Evolutionary conservation across 352 stramenopile species (phyloP).

Genomic region (Phytophthora pluvialis): DNA sequence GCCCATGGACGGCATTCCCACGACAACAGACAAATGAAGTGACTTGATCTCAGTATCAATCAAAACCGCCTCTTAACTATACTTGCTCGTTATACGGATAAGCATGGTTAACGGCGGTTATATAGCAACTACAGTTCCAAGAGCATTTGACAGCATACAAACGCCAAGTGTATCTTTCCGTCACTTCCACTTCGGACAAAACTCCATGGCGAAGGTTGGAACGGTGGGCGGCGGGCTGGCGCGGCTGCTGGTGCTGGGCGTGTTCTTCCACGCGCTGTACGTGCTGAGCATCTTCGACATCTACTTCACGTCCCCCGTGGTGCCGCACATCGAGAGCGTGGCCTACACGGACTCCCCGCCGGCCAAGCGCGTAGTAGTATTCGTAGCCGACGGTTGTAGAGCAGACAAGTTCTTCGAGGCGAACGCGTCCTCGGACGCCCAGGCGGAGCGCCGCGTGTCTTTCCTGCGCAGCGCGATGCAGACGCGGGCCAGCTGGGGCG

Average conservation of each 20-base stretch:
- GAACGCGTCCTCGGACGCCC: slow-evolving; percentile 26
- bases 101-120: background rate
- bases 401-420: slow-evolving; percentile 87
- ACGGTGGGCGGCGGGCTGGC: slow-evolving; percentile 21
- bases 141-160: slow-evolving; percentile 15
- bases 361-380: slow-evolving; percentile 75
- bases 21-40: background rate
- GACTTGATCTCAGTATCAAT: slow-evolving; percentile 5
- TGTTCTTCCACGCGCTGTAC: slow-evolving; percentile 84
- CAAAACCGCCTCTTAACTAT: background rate
- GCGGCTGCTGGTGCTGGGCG: slow-evolving; percentile 67
- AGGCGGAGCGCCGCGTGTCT: slow-evolving; percentile 41
- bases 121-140: slow-evolving; percentile 10
- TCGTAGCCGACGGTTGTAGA: slow-evolving; percentile 85
- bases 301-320: slow-evolving; percentile 90
- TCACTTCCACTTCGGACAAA: slow-evolving; percentile 12
- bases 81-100: background rate
- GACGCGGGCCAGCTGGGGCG: slow-evolving; percentile 67
- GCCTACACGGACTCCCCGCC: slow-evolving; percentile 46
- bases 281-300: slow-evolving; percentile 92
- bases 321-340: slow-evolving; percentile 67
- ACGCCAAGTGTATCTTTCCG: slow-evolving; percentile 10
- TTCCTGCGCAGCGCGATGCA: slow-evolving; percentile 74
- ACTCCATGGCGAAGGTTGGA: background rate
- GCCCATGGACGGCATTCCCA: slow-evolving; percentile 29